Conservation (phyloP, 495 filamentous ascomycete genomes). For the Annulohypoxylon maeteangense region DNA sequence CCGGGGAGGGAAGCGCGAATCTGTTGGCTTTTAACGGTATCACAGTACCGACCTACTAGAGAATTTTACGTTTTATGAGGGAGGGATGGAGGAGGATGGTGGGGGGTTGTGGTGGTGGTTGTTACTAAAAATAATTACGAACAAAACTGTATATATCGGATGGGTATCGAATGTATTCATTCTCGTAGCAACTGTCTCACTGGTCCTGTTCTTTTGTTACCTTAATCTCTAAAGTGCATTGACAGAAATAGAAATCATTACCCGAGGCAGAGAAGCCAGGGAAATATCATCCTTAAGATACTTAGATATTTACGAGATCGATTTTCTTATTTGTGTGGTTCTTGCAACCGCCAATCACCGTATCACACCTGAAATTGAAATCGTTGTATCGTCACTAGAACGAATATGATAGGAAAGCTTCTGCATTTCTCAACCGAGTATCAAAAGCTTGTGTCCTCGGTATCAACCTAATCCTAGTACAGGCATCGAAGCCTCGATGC, state of each 20-base stretch:
- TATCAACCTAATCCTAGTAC: slow-evolving; percentile 50
- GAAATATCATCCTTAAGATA: not conserved
- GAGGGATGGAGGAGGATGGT: not conserved
- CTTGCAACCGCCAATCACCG: not conserved
- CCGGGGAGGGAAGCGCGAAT: slow-evolving; percentile 36
- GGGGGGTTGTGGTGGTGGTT: too few species aligned
- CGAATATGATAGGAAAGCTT: not conserved
- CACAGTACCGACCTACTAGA: not conserved
- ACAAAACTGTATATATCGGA: not conserved
- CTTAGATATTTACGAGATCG: not conserved
- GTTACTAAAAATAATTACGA: not conserved
- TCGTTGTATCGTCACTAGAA: slow-evolving; percentile 4
- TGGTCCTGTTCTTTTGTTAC: not conserved
- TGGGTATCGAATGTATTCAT: not conserved
- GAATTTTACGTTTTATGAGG: not conserved
- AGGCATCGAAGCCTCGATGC: slow-evolving; percentile 42
- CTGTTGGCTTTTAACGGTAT: slow-evolving; percentile 49
- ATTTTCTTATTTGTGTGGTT: not conserved
- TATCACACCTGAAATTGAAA: not conserved
- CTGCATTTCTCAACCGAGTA: slow-evolving; percentile 23
- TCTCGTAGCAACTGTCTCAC: not conserved
- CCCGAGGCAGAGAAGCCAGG: not conserved
- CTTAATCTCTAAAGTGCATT: not conserved
- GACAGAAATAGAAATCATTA: not conserved
- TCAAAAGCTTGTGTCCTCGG: slow-evolving; percentile 42